Base-by-base conservation (phyloP, 1,284 basidiomycete genomes). In the Leccinum pallidistipes region DNA sequence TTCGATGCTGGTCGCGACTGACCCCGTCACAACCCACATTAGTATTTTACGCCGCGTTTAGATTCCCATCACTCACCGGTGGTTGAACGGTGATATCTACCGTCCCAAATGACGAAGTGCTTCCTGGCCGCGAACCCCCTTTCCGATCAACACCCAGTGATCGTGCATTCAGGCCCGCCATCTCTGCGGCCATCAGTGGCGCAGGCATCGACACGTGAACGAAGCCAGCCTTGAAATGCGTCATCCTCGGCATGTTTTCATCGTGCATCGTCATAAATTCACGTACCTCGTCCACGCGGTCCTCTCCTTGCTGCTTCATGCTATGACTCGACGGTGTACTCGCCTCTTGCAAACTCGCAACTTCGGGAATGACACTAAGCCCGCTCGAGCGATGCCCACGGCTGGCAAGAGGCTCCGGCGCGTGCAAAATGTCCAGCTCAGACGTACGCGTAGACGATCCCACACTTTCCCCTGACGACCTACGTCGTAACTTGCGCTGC, bases 121-220 rank as follows among this genome's bases (percentile, higher is more conserved):
- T 74, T 12, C 56, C 69, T 2, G 67, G 74, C 11, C 72, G 66
- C 18, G 72, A 68, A 29, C 47, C 3, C 10, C 54, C 31, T 11
- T 4, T 62, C 47, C 59, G 73, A 45, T 68, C 70, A 21, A 64
- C 71, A 21, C 71, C 73, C 34, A 74, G 63, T 21, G 57, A 59
- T 60, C 64, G 56, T 43, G 52, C 49, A 56, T 60, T 74, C 61
- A 71, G 45, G 27, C 62, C 58, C 57, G 63, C 65, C 59, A 71
- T 65, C 64, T 73, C 72, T 24, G 60, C 61, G 36, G 66, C 69
- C 3, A 53, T 68, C 58, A 73, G 56, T 3, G 73, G 71, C 49
- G 65, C 63, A 8, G 72, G 72, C 71, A 76, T 75, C 0, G 73
- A 74, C 65, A 73, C 72, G 65, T 73, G 72, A 49, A 73, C 74